phyloP scores from a whole-genome alignment of 2,329 filamentous ascomycete genomes.

The Lithohypha guttulata region DNA sequence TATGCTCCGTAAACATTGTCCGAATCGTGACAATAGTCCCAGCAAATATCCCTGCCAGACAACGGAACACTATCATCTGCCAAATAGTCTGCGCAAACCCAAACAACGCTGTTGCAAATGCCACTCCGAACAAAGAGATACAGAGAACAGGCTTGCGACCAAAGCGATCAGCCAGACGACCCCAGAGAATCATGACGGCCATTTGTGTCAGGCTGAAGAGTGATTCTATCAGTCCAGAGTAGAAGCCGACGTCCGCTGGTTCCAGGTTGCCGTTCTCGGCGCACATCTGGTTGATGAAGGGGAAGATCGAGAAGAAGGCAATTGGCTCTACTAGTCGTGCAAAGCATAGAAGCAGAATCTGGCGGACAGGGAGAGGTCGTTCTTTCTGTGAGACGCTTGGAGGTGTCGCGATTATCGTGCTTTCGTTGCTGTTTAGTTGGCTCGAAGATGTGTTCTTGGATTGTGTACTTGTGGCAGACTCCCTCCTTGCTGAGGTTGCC shows the following conservation, averaged over 20 bases:
- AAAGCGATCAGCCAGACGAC: constrained; percentile 53
- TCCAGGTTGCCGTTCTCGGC: constrained; percentile 51
- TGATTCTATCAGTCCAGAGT: constrained; percentile 60
- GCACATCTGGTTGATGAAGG: constrained; percentile 63
- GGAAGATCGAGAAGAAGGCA: constrained; percentile 14
- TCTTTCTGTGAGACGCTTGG: no score
- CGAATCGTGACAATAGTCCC: constrained; percentile 62
- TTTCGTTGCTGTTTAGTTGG: no score
- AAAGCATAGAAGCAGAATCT: constrained; percentile 64
- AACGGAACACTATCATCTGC: constrained; percentile 66
- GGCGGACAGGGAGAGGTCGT: constrained; percentile 47
- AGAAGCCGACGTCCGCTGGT: constrained; percentile 64
- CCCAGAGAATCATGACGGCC: constrained; percentile 67
- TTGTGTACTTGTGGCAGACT: no score
- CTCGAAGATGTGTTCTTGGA: no score
- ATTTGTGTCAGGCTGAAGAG: constrained; percentile 68
- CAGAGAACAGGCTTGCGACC: constrained; percentile 66
- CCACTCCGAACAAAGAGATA: constrained; percentile 53
- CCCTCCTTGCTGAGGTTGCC: no score
- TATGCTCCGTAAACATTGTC: constrained; percentile 66
- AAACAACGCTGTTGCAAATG: constrained; percentile 52
- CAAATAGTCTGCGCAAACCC: constrained; percentile 55
- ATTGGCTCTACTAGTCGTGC: constrained; percentile 60
- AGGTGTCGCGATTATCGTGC: no score
- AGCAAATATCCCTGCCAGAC: constrained; percentile 60